Conservation (phyloP, 73 alveolate genomes). For the Paramecium octaurelia region DNA sequence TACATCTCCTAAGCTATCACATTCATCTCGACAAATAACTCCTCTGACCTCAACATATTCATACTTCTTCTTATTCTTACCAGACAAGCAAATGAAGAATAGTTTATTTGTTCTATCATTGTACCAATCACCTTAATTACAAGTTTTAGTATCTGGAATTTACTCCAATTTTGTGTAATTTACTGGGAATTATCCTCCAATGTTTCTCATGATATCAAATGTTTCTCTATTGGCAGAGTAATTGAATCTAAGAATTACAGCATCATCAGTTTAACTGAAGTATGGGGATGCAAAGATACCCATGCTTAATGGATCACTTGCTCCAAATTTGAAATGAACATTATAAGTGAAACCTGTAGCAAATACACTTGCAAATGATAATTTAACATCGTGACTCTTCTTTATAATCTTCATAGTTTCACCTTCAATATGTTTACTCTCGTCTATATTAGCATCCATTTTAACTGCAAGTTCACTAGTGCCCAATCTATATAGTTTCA, state of each 20-base stretch:
- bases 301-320: neutral
- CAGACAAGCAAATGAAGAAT: neutral
- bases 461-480: neutral
- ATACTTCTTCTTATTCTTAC: neutral
- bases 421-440: neutral
- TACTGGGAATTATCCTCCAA: neutral
- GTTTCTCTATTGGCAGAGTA: conserved; percentile 25
- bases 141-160: neutral
- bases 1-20: conserved; percentile 4
- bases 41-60: neutral
- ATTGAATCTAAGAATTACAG: conserved; percentile 19
- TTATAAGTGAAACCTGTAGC: neutral
- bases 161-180: neutral
- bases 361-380: neutral
- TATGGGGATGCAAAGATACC: neutral
- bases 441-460: neutral
- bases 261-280: neutral
- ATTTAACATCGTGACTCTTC: neutral
- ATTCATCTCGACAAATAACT: neutral
- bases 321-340: neutral
- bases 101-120: neutral
- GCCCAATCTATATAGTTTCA: conserved; percentile 33
- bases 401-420: conserved; percentile 25
- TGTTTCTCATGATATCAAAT: neutral
- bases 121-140: conserved; percentile 26